A percentile compares a stretch with the other conserved stretches of the same genome.
Evolutionary conservation across 164 flowering plant species (phyloP).

Genomic region (Platanus orientalis): DNA sequence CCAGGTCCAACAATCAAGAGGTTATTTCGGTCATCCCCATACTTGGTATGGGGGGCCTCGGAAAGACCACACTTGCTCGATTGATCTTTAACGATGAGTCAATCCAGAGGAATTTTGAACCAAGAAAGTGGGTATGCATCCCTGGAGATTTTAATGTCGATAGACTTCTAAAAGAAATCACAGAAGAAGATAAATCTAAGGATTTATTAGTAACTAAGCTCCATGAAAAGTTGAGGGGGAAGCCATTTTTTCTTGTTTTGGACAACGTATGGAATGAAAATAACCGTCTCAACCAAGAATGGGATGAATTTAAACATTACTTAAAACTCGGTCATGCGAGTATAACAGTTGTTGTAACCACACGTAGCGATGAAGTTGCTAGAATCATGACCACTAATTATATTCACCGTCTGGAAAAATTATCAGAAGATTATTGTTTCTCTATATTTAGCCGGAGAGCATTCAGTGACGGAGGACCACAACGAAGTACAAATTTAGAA

Average conservation of each 20-base stretch:
- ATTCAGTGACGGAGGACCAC: background rate
- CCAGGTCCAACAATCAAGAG: background rate
- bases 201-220: background rate
- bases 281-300: too few relatives aligned
- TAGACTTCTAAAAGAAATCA: background rate
- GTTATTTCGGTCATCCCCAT: background rate
- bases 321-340: too few relatives aligned
- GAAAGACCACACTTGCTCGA: conserved; percentile 1
- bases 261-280: too few relatives aligned
- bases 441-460: background rate
- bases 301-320: background rate
- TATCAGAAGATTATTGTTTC: background rate
- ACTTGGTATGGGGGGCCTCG: background rate
- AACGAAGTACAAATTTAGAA: background rate
- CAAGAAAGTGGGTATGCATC: background rate
- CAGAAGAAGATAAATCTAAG: background rate
- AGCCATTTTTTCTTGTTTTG: too few relatives aligned
- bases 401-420: background rate
- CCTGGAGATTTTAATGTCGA: background rate
- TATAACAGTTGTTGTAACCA: too few relatives aligned
- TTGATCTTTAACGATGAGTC: background rate
- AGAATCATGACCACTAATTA: background rate
- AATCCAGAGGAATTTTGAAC: background rate
- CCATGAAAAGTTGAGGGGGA: too few relatives aligned
- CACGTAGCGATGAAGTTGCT: too few relatives aligned